Base-by-base conservation (phyloP, 1,139 yeast genomes). In the Geotrichum bryndzae region DNA sequence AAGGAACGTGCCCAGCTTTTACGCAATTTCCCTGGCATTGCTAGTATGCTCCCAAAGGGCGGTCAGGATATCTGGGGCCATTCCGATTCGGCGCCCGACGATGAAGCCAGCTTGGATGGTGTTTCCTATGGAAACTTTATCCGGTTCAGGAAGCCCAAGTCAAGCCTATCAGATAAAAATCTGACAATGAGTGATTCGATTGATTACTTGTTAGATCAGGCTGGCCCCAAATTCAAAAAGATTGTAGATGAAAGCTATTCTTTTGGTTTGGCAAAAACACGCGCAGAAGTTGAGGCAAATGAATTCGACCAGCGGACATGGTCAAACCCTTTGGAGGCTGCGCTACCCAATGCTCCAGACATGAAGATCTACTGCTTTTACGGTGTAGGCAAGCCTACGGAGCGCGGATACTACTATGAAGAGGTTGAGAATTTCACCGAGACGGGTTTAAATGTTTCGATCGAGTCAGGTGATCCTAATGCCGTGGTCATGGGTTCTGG, bases 11-110 rank as follows among this genome's bases (percentile, higher is more conserved):
- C 91, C 7, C 96, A 89, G 64, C 81, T 94, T 87, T 73, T 91
- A 55, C 80, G 91, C 65, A 80, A 94, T 1, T 91, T 94, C 82
- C 97, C 97, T 15, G 98, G 99, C 3, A 80, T 95, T 60, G 92
- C 97, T 15, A 85, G 96, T 65, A 95, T 94, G 98, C 73, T 94
- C 53, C 99, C 99, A 22, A 94, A 94, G 74, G 99, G 99, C 41
- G 98, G 97, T 2, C 86, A 86, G 53, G 72, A 84, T 7, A 83
- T 94, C 52, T 94, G 99, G 99, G 99, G 97, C 8, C 80, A 84
- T 67, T 63, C 70, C 51, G 53, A 67, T 4, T 66, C 66, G 15
- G 80, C 84, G 1, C 79, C 79, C n/a, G 96, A 90, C 71, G 76
- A 73, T 54, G 73, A 70, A 3, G 74, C 69, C 38, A 76, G 77